phyloP scores from a whole-genome alignment of 305 asterid species.

The Ruellia speciosa region DNA sequence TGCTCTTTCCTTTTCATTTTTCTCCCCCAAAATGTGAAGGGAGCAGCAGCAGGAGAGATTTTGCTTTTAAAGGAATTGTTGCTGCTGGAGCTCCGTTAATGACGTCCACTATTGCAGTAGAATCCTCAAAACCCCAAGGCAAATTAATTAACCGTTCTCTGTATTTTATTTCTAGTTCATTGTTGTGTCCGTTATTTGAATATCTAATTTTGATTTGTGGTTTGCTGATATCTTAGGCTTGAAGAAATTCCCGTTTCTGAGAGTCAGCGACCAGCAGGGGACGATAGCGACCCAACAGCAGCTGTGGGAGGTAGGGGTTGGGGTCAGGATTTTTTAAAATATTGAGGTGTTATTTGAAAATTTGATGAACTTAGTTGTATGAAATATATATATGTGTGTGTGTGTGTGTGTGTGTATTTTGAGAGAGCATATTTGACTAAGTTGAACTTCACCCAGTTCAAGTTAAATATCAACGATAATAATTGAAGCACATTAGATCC shows the following conservation, averaged over 20 bases:
- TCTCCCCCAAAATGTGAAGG: slow-evolving; percentile 30
- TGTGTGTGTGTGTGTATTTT: too few species aligned
- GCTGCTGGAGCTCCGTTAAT: slow-evolving; percentile 68
- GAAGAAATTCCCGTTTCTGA: slow-evolving; percentile 61
- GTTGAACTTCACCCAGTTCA: too few species aligned
- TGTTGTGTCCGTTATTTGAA: background rate
- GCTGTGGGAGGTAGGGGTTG: too few species aligned
- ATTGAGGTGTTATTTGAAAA: too few species aligned
- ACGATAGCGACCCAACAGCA: too few species aligned
- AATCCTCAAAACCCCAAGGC: slow-evolving; percentile 45
- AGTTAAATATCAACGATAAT: too few species aligned
- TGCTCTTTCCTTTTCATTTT: slow-evolving; percentile 1
- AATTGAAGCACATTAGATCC: too few species aligned
- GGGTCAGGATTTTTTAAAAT: too few species aligned
- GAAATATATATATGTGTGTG: too few species aligned
- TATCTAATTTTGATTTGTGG: background rate
- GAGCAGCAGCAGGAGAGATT: slow-evolving; percentile 52
- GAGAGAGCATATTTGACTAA: too few species aligned
- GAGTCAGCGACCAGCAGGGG: too few species aligned
- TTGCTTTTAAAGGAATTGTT: slow-evolving; percentile 59
- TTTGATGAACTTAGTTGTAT: too few species aligned
- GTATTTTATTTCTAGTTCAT: background rate
- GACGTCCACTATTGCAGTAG: slow-evolving; percentile 47
- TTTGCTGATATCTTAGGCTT: slow-evolving; percentile 35
- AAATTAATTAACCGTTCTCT: background rate